Conservation (phyloP, 345 rosid species). For the Sapria himalayana region DNA sequence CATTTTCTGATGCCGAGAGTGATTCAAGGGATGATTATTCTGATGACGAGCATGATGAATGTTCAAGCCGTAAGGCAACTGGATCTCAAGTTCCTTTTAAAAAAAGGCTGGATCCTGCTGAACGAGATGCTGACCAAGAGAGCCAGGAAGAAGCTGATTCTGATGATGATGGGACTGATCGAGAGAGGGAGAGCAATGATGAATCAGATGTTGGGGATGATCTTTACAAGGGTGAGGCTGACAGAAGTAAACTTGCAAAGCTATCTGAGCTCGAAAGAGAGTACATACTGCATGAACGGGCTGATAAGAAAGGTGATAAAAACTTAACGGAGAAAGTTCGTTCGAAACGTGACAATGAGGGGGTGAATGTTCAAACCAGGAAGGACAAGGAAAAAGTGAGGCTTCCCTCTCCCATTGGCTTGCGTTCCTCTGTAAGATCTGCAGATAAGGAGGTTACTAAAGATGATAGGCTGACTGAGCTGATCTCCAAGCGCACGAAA, state of each 20-base stretch:
- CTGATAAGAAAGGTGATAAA: conserved; percentile 84
- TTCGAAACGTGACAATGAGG: conserved; percentile 58
- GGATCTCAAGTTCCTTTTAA: conserved; percentile 87
- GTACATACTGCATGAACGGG: conserved; percentile 69
- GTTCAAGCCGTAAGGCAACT: conserved; percentile 59
- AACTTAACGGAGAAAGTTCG: conserved; percentile 63
- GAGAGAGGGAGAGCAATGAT: conserved; percentile 51
- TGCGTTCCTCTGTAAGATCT: conserved; percentile 72
- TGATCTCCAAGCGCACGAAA: conserved; percentile 79
- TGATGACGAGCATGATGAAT: conserved; percentile 51
- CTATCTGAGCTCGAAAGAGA: conserved; percentile 85
- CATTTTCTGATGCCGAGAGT: conserved; percentile 76
- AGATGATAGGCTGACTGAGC: conserved; percentile 71
- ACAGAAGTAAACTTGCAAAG: conserved; percentile 47
- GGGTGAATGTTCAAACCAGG: conserved; percentile 25
- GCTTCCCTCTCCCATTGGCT: conserved; percentile 38
- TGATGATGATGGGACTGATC: conserved; percentile 36
- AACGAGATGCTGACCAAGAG: conserved; percentile 62
- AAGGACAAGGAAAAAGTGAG: conserved; percentile 50
- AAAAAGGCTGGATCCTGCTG: conserved; percentile 64
- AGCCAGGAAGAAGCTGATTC: conserved; percentile 47
- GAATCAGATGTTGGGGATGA: conserved; percentile 85
- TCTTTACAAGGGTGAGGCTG: conserved; percentile 77
- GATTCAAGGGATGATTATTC: conserved; percentile 83
- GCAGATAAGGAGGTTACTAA: conserved; percentile 92